Evolutionary conservation across 2,329 filamentous ascomycete species (phyloP).

Genomic region (Peltaster fructicola): DNA sequence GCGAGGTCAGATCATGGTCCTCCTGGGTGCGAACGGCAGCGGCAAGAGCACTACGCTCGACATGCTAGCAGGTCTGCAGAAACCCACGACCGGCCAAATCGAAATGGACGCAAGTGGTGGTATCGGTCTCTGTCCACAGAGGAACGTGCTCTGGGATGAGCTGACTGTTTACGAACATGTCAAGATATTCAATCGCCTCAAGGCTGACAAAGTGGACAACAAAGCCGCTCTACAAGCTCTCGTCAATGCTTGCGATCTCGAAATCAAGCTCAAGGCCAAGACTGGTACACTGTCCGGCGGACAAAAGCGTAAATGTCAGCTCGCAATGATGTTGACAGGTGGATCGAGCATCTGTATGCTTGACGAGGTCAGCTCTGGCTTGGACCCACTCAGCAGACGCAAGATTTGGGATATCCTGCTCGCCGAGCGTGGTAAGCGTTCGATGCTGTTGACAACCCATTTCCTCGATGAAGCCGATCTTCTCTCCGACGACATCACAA

Average conservation of each 20-base stretch:
- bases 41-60: constrained; percentile 85
- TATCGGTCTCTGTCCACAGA: constrained; percentile 75
- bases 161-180: constrained; percentile 77
- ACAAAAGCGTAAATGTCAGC: constrained; percentile 79
- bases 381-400: constrained; percentile 69
- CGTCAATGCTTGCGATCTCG: constrained; percentile 55
- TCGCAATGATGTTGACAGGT: constrained; percentile 90
- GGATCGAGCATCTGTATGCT: constrained; percentile 77
- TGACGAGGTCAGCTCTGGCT: constrained; percentile 75
- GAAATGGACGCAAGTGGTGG: constrained; percentile 61
- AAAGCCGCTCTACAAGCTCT: constrained; percentile 44
- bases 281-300: constrained; percentile 72
- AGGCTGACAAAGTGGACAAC: constrained; percentile 45
- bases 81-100: constrained; percentile 58
- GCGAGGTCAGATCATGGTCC: constrained; percentile 66
- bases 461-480: constrained; percentile 89
- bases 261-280: constrained; percentile 51
- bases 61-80: constrained; percentile 67
- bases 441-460: constrained; percentile 78
- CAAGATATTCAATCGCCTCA: constrained; percentile 65
- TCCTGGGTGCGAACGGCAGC: constrained; percentile 77
- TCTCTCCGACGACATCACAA: constrained; percentile 72
- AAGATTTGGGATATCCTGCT: constrained; percentile 93
- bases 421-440: constrained; percentile 62
- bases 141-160: constrained; percentile 86